phyloP scores from a whole-genome alignment of 768 basidiomycete species.

The Trametopsis cervina region DNA sequence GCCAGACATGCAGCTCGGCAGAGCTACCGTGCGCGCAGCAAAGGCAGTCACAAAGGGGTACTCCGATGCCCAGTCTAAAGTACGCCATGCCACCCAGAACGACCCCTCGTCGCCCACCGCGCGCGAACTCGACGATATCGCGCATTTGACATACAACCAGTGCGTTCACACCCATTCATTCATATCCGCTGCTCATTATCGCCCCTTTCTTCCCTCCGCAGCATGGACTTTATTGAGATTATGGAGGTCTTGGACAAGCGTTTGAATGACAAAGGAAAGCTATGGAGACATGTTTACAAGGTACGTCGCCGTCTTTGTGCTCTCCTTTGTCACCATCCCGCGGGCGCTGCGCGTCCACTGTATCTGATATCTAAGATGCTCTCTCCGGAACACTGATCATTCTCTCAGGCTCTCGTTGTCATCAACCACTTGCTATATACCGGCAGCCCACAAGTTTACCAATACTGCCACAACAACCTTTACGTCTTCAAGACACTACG shows the following conservation, averaged over 20 bases:
- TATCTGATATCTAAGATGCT: no score
- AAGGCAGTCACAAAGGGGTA: conserved; percentile 95
- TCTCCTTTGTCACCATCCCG: neutral
- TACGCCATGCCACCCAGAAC: conserved; percentile 91
- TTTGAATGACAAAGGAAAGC: conserved; percentile 97
- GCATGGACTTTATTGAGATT: conserved; percentile 93
- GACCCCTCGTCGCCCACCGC: conserved; percentile 95
- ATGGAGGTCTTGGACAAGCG: conserved; percentile 99
- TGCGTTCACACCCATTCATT: conserved; percentile 24
- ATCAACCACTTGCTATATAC: conserved; percentile 92
- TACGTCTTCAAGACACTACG: conserved; percentile 97
- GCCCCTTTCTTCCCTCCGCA: conserved; percentile 14
- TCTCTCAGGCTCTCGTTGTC: conserved; percentile 70
- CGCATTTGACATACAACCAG: conserved; percentile 94
- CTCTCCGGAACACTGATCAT: neutral
- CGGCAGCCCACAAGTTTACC: conserved; percentile 92
- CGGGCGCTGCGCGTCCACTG: no score
- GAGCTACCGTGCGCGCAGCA: conserved; percentile 68
- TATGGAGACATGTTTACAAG: conserved; percentile 99
- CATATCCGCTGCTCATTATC: neutral
- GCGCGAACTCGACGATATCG: conserved; percentile 96
- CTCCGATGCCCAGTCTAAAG: conserved; percentile 89
- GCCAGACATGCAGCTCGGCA: no score
- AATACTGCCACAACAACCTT: conserved; percentile 92
- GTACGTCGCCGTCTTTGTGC: conserved; percentile 29